Evolutionary conservation across 2,329 filamentous ascomycete genomes (phyloP).

Genomic region (Podosphaera fusca): DNA sequence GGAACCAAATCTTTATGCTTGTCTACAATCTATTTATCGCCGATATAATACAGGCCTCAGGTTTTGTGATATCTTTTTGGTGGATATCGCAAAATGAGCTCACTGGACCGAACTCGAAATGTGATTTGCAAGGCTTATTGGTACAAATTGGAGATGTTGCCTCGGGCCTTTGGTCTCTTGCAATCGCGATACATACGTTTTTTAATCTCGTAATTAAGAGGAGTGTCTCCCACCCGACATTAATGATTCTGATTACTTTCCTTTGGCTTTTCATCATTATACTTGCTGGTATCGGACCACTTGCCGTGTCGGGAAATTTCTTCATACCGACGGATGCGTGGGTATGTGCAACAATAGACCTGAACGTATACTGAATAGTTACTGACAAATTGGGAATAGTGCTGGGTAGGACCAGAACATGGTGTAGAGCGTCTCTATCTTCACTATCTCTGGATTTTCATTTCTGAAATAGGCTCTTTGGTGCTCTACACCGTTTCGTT

Average conservation of each 20-base stretch:
- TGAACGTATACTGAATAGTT: not conserved
- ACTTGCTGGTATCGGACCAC: slow-evolving; percentile 19
- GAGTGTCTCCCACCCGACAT: slow-evolving; percentile 19
- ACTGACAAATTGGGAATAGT: slow-evolving; percentile 15
- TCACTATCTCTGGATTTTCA: slow-evolving; percentile 32
- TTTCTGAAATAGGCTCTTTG: slow-evolving; percentile 27
- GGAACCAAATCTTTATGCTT: slow-evolving; percentile 29
- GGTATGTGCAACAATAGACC: slow-evolving; percentile 17
- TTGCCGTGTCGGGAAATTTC: slow-evolving; percentile 20
- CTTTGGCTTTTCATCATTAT: slow-evolving; percentile 12
- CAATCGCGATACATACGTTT: slow-evolving; percentile 30
- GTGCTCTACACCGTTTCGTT: slow-evolving; percentile 23
- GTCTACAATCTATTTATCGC: slow-evolving; percentile 27
- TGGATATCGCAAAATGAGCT: slow-evolving; percentile 25
- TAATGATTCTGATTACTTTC: slow-evolving; percentile 14
- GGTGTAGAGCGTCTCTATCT: slow-evolving; percentile 24
- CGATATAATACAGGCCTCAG: slow-evolving; percentile 14
- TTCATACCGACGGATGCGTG: slow-evolving; percentile 29
- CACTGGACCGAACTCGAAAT: slow-evolving; percentile 22
- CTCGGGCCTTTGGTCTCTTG: slow-evolving; percentile 28
- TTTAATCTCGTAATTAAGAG: slow-evolving; percentile 24
- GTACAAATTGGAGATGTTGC: slow-evolving; percentile 27
- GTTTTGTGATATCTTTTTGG: slow-evolving; percentile 21
- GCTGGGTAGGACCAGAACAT: slow-evolving; percentile 27
- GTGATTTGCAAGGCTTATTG: slow-evolving; percentile 31